A percentile compares a stretch with the other conserved stretches of the same genome.
phyloP scores from a whole-genome alignment of 2,329 filamentous ascomycete species.

The Orbilia blumenaviensis region DNA sequence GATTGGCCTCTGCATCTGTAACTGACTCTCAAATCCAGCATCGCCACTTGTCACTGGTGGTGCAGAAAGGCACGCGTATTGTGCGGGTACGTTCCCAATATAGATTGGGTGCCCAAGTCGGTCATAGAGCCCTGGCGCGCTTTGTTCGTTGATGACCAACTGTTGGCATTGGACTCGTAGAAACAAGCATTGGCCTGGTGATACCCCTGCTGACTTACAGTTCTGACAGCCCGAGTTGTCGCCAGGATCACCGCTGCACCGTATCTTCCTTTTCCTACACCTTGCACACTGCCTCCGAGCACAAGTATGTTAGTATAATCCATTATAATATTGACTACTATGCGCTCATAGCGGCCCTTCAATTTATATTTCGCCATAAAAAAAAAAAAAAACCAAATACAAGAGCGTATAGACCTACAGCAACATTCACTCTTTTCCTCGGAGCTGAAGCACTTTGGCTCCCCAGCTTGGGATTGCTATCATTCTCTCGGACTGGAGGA shows the following conservation, averaged over 20 bases:
- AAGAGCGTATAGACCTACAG: constrained; percentile 61
- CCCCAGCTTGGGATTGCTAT: neutral
- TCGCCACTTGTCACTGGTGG: constrained; percentile 11
- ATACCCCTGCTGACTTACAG: constrained; percentile 77
- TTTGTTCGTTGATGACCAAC: neutral
- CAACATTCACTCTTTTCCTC: constrained; percentile 65
- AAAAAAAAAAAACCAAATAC: constrained; percentile 5
- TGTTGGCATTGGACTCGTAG: constrained; percentile 70
- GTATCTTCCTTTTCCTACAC: constrained; percentile 92
- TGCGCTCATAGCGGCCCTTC: too few species aligned
- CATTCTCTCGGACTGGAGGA: neutral
- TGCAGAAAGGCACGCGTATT: constrained; percentile 25
- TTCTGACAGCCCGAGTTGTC: constrained; percentile 81
- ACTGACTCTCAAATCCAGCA: neutral
- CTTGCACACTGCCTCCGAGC: constrained; percentile 80
- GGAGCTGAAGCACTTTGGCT: neutral
- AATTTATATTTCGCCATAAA: too few species aligned
- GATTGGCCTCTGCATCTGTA: neutral
- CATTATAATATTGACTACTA: neutral
- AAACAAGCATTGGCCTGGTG: constrained; percentile 74
- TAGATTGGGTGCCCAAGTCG: neutral
- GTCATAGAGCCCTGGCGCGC: neutral
- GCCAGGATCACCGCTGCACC: constrained; percentile 85
- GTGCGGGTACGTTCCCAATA: neutral
- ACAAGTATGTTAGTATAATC: neutral